Percentiles rank a stretch among this genome's conserved stretches.
phyloP scores from a whole-genome alignment of 1,284 basidiomycete genomes.

The Boletellus deceptivus region DNA sequence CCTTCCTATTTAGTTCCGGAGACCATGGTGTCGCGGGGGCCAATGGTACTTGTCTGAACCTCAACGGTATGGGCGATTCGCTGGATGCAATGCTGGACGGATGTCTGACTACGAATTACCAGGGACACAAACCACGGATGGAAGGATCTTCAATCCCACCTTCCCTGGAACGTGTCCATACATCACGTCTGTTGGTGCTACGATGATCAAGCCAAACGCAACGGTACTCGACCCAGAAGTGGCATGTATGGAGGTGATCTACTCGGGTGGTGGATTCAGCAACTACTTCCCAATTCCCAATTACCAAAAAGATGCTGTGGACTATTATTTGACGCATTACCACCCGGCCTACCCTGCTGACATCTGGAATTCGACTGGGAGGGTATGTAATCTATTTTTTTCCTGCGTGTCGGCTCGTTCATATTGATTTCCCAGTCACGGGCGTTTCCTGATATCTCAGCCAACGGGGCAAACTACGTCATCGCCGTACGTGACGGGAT shows the following conservation, averaged over 20 bases:
- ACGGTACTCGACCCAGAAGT: conserved; percentile 32
- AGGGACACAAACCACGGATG: conserved; percentile 13
- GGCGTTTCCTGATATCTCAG: conserved; percentile 22
- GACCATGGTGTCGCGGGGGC: conserved; percentile 50
- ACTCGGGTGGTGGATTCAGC: conserved; percentile 46
- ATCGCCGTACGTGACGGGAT: conserved; percentile 16
- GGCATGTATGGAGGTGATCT: conserved; percentile 31
- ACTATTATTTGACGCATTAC: conserved; percentile 20
- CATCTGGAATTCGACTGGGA: conserved; percentile 48
- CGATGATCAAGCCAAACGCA: conserved; percentile 37
- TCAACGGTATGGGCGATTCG: conserved; percentile 28
- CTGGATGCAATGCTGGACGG: not conserved
- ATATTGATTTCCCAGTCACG: no score
- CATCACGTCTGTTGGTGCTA: conserved; percentile 47
- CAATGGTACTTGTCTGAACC: conserved; percentile 39
- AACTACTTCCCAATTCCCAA: conserved; percentile 38
- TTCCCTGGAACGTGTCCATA: conserved; percentile 47
- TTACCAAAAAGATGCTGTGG: conserved; percentile 36
- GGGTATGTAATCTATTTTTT: conserved; percentile 23
- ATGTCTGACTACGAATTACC: not conserved
- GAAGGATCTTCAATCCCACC: conserved; percentile 46
- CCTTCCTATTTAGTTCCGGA: conserved; percentile 50
- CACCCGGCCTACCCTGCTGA: conserved; percentile 30
- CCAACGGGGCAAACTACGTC: conserved; percentile 44
- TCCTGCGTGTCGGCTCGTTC: not conserved